phyloP scores from a whole-genome alignment of 164 flowering plant genomes.

The Hamamelis virginiana region DNA sequence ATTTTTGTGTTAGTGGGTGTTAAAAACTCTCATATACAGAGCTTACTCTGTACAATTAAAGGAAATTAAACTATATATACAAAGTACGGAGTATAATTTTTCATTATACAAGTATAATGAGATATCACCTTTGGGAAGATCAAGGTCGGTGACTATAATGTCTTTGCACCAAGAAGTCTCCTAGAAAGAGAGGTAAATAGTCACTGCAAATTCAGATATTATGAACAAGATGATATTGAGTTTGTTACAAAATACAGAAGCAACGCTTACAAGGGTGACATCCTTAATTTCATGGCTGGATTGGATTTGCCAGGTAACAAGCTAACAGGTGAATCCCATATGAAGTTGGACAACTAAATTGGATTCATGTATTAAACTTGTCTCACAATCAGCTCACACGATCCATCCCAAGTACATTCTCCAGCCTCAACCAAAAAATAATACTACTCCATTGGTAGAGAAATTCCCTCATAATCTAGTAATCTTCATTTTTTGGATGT shows the following conservation, averaged over 20 bases:
- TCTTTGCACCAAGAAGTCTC: not conserved
- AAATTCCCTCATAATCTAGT: not conserved
- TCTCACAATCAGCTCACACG: slow-evolving; percentile 6
- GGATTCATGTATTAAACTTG: slow-evolving; percentile 8
- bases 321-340: slow-evolving; percentile 2
- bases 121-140: not conserved
- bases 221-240: not conserved
- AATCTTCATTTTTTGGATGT: not conserved
- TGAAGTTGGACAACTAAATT: not conserved
- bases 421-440: not conserved
- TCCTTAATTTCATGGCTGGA: slow-evolving; percentile 11
- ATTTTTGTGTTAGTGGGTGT: no score
- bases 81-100: no score
- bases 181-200: not conserved
- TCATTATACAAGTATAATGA: no score
- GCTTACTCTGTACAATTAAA: no score
- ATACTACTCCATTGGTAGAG: no score
- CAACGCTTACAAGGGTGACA: not conserved
- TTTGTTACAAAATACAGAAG: slow-evolving; percentile 1
- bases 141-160: not conserved
- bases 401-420: not conserved
- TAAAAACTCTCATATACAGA: no score
- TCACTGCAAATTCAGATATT: no score
- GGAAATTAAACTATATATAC: no score
- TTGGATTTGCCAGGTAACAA: slow-evolving; percentile 12